Evolutionary conservation across 352 stramenopile species (phyloP).

Genomic region (Detonula confervacea): DNA sequence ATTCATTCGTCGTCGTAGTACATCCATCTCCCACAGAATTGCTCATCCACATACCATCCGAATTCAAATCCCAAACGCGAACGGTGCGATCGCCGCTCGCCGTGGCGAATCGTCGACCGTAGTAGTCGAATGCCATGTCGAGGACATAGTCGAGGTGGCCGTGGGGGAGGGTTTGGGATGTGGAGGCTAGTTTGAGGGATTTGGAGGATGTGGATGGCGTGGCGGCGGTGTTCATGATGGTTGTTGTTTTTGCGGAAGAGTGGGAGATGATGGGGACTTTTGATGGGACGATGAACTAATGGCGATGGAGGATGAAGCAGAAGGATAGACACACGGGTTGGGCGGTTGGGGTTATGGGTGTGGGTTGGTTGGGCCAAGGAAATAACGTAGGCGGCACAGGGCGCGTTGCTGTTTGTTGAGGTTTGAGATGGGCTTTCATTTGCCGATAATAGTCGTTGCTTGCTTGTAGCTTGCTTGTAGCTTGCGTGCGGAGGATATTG

Average conservation of each 20-base stretch:
- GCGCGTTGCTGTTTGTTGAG: too few species aligned
- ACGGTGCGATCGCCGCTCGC: conserved; percentile 96
- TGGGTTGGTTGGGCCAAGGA: too few species aligned
- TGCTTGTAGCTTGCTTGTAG: too few species aligned
- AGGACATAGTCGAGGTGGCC: conserved; percentile 95
- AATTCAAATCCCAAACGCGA: conserved; percentile 94
- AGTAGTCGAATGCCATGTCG: conserved; percentile 98
- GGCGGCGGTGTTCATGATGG: conserved; percentile 12
- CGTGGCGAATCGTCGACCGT: conserved; percentile 98
- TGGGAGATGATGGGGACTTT: too few species aligned
- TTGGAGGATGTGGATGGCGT: conserved; percentile 11
- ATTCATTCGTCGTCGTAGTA: conserved; percentile 56
- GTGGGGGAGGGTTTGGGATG: conserved; percentile 58
- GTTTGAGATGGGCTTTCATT: too few species aligned
- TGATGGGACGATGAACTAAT: too few species aligned
- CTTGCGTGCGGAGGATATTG: too few species aligned
- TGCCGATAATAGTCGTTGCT: too few species aligned
- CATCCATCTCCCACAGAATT: neutral
- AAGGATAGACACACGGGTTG: too few species aligned
- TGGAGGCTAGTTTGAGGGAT: conserved; percentile 17
- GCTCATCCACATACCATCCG: conserved; percentile 79
- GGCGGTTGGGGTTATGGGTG: too few species aligned
- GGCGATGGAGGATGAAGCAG: too few species aligned
- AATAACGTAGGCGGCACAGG: too few species aligned
- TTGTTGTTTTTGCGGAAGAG: neutral